phyloP scores from a whole-genome alignment of 2,329 filamentous ascomycete species.

The Xylaria arbuscula region DNA sequence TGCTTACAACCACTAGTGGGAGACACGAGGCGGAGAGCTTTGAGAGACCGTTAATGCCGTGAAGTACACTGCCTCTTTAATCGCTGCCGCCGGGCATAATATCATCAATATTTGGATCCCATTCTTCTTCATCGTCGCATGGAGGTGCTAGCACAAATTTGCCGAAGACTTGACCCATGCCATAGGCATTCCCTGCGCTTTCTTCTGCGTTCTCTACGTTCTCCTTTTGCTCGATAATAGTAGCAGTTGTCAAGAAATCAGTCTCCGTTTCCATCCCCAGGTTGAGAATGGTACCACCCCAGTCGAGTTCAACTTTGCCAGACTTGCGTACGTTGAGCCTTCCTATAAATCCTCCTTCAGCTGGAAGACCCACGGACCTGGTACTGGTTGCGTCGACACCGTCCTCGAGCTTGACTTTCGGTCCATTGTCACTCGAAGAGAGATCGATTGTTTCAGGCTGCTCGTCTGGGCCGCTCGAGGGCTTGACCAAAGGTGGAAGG shows the following conservation, averaged over 20 bases:
- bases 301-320: conserved; percentile 70
- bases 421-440: conserved; percentile 24
- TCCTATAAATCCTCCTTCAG: conserved; percentile 68
- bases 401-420: conserved; percentile 48
- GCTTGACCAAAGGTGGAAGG: conserved; percentile 64
- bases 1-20: neutral
- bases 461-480: conserved; percentile 38
- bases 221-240: conserved; percentile 69
- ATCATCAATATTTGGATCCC: conserved; percentile 57
- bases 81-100: conserved; percentile 42
- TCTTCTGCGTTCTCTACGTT: conserved; percentile 57
- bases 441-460: conserved; percentile 45
- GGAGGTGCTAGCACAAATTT: conserved; percentile 70
- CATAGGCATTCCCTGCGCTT: conserved; percentile 63
- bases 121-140: conserved; percentile 68
- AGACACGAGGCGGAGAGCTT: neutral
- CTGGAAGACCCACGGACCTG: conserved; percentile 55
- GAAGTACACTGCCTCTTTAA: conserved; percentile 24
- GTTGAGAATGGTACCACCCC: conserved; percentile 68
- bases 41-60: neutral
- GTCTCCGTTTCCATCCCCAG: conserved; percentile 63
- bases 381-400: conserved; percentile 41
- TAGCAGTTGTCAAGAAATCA: conserved; percentile 68
- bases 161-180: conserved; percentile 72
- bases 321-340: conserved; percentile 70